Evolutionary conservation across 2,329 filamentous ascomycete genomes (phyloP), one percentile per base, ranked within the genome.

Genomic region (Monilinia laxa): DNA sequence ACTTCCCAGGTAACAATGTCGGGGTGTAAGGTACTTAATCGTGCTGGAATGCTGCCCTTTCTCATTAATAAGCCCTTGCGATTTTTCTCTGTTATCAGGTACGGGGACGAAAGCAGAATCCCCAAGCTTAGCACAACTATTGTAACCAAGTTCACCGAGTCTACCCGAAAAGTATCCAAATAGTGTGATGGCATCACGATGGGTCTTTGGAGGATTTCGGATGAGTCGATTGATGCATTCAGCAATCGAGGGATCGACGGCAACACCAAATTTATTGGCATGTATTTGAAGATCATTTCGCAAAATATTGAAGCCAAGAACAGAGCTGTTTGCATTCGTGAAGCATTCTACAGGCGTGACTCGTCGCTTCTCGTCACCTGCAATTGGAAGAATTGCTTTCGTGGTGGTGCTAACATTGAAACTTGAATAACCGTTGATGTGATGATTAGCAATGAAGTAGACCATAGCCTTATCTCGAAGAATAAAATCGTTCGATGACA

Each of bases 91-190:
- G 68, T 76, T 74, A 67, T 79, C 77, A 25, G 71, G 73, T 14
- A 95, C 84, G 0, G 93, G 93, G 1, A 97, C 87, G 66, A 97
- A 91, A 0, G 81, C 78, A 11, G 90, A 83, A 67, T 85, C 83
- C 5, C 85, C 82, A 52, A 97, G 80, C 67, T 82, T 86, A 16
- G 83, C 80, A 4, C 88, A 79, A 67, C 85, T 83, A 66, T 82
- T 82, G 4, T 84, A 83, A 25, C 85, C 86, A 40, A 98, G 81
- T 71, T 98, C 93, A 9, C 84, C 84, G 5, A 93, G 80, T 31
- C 95, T 88, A 64, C 86, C 86, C 7, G 92, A 87, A 73, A 99
- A 90, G 77, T 99, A 99, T 53, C 85, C 84, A 74, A 97, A 99
- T 7, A 96, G 77, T 3, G 84, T 83, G 52, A 86, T 83, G 0